These are phyloP conservation scores for Sphaerulina populicola DNA, from an alignment of 2,329 filamentous ascomycete species.

Conservation along the genomic window DNA sequence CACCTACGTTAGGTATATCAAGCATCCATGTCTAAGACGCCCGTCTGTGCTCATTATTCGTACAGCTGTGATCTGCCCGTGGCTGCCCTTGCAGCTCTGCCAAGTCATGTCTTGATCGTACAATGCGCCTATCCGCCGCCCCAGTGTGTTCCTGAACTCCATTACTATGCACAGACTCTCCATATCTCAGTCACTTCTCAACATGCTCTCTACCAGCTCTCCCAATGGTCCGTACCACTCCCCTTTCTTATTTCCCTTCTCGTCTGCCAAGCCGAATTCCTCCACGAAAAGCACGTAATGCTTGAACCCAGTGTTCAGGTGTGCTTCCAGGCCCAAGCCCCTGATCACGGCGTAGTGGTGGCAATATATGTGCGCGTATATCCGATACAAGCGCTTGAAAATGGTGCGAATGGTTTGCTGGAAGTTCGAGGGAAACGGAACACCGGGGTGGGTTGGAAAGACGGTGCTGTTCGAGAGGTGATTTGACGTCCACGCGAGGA, in stretches of 20 bases:
- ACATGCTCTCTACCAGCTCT: slow-evolving; percentile 94
- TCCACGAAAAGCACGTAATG: slow-evolving; percentile 98
- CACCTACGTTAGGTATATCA: background rate
- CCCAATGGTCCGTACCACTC: slow-evolving; percentile 96
- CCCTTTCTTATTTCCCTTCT: slow-evolving; percentile 49
- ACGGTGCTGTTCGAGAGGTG: slow-evolving; percentile 93
- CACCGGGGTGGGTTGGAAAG: slow-evolving; percentile 65
- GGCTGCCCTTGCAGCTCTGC: background rate
- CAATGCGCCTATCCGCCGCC: background rate
- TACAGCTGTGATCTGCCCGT: background rate
- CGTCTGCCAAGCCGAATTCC: slow-evolving; percentile 84
- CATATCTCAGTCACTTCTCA: slow-evolving; percentile 66
- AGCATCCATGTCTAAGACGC: background rate
- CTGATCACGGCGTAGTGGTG: slow-evolving; percentile 95
- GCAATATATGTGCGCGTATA: slow-evolving; percentile 97
- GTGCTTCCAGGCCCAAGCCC: slow-evolving; percentile 88
- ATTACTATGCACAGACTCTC: background rate
- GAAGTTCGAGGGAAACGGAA: slow-evolving; percentile 87
- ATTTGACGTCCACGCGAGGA: slow-evolving; percentile 93
- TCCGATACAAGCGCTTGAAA: slow-evolving; percentile 98
- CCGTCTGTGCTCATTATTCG: background rate
- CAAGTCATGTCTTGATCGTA: background rate
- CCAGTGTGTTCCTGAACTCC: background rate
- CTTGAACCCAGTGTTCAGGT: slow-evolving; percentile 99
- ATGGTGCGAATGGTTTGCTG: slow-evolving; percentile 92